Base-by-base conservation (phyloP, 768 basidiomycete species). In the Trametes sanguinea region DNA sequence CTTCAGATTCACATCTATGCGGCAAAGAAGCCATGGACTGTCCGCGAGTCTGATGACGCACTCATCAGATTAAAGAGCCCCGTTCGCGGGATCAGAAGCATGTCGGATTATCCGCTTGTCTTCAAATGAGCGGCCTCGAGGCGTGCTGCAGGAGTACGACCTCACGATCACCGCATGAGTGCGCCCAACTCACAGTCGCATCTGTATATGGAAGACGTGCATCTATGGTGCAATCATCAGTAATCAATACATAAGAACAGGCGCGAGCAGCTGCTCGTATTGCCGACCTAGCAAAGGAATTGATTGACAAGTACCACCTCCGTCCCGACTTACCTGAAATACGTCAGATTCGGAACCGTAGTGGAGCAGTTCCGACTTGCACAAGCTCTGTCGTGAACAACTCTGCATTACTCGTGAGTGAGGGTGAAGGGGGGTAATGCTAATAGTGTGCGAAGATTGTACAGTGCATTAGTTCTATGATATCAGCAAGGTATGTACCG, bases 401-500 rank as follows among this genome's bases (percentile, higher is more conserved):
- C 50, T 57, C 57, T 59, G 57, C 57, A 59, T 59, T 59, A 51
- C 50, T 51, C 50, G 62, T 45, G 62, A 51, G 54, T 57, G 54
- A 56, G 43, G 54, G 44, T 64, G 63, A 52, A 60, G n/a, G 48
- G 63, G 58, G 58, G 42, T 55, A 55, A 56, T 60, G 53, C 58
- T 57, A 64, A 58, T 64, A 60, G 42, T 60, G 58, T 46, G 63
- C 50, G 48, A n/a, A 37, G 45, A 46, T 64, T 50, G 54, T 60
- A 63, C 62, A 64, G 63, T 60, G 58, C 47, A 64, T 64, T 60
- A 64, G 50, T 27, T 55, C 63, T 64, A 64, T 54, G 47, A 43
- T 63, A 54, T 60, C 59, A 60, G 63, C 63, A 64, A 64, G 52
- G 57, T 64, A 60, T 56, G 58, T 54, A 44, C 42, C 17, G 50